Conservation (phyloP, 441 rosid genomes). For the Theobroma grandiflorum region DNA sequence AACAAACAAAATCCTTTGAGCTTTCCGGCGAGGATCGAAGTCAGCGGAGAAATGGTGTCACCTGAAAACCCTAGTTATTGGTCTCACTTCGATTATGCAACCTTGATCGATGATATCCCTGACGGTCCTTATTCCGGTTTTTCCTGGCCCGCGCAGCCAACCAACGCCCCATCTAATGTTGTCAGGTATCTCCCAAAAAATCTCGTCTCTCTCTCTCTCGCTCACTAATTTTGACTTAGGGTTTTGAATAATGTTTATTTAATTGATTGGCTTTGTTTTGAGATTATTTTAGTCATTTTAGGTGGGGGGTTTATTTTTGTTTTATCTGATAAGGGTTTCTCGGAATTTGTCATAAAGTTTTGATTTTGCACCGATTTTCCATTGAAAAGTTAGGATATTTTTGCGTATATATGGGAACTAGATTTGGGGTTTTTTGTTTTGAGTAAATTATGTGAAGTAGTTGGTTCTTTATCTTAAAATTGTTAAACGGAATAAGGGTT, state of each 20-base stretch:
- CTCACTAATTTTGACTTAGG: constrained; percentile 11
- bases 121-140: constrained; percentile 65
- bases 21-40: constrained; percentile 31
- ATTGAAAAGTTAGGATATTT: neutral
- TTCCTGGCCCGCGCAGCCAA: constrained; percentile 70
- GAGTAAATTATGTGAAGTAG: constrained; percentile 2
- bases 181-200: constrained; percentile 47
- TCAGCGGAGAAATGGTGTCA: constrained; percentile 61
- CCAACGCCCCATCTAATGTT: constrained; percentile 57
- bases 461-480: neutral
- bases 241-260: neutral
- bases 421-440: neutral
- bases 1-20: neutral
- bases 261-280: neutral
- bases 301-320: neutral
- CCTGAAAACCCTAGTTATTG: constrained; percentile 80
- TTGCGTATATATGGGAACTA: neutral
- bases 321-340: neutral
- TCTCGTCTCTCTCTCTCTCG: no score
- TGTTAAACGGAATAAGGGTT: neutral
- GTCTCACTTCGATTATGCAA: constrained; percentile 59
- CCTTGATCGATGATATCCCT: constrained; percentile 70
- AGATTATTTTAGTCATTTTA: neutral
- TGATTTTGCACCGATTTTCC: neutral
- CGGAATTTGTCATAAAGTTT: neutral